phyloP scores from a whole-genome alignment of 768 basidiomycete species.

The Asterophora lycoperdoides region DNA sequence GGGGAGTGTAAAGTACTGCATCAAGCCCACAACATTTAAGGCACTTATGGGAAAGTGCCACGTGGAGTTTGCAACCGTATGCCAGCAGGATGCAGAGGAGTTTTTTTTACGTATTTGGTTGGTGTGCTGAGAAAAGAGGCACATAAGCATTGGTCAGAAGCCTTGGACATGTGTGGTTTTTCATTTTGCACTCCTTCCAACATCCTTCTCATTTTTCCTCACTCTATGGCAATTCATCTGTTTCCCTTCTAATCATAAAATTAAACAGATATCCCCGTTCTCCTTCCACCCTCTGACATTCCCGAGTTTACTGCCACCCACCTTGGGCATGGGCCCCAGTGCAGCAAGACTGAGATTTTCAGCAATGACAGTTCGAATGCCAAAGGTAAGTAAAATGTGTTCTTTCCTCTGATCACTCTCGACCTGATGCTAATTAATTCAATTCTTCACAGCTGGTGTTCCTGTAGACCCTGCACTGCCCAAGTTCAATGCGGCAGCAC shows the following conservation, averaged over 20 bases:
- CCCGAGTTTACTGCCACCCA: slow-evolving; percentile 59
- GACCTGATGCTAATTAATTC: too few relatives aligned
- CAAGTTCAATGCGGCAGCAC: slow-evolving; percentile 67
- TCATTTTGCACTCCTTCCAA: too few relatives aligned
- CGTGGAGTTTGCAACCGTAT: slow-evolving; percentile 92
- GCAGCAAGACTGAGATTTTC: slow-evolving; percentile 65
- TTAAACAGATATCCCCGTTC: slow-evolving; percentile 82
- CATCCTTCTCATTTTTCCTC: too few relatives aligned
- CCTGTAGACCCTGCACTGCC: slow-evolving; percentile 37
- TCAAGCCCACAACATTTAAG: slow-evolving; percentile 83
- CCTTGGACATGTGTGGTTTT: too few relatives aligned
- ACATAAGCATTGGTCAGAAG: slow-evolving; percentile 39
- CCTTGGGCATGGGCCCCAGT: slow-evolving; percentile 66
- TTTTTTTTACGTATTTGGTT: slow-evolving; percentile 82
- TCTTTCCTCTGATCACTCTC: too few relatives aligned
- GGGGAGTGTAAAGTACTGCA: too few relatives aligned
- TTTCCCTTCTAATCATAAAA: too few relatives aligned
- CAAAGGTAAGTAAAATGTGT: too few relatives aligned
- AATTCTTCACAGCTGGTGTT: too few relatives aligned
- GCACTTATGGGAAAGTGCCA: slow-evolving; percentile 89
- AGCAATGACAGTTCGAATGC: slow-evolving; percentile 31
- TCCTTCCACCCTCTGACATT: slow-evolving; percentile 53
- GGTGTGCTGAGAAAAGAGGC: slow-evolving; percentile 65
- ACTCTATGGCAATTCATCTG: too few relatives aligned
- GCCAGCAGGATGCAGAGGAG: slow-evolving; percentile 95